Conservation (phyloP, 176 grass and related monocot species). For the Eleusine indica region DNA sequence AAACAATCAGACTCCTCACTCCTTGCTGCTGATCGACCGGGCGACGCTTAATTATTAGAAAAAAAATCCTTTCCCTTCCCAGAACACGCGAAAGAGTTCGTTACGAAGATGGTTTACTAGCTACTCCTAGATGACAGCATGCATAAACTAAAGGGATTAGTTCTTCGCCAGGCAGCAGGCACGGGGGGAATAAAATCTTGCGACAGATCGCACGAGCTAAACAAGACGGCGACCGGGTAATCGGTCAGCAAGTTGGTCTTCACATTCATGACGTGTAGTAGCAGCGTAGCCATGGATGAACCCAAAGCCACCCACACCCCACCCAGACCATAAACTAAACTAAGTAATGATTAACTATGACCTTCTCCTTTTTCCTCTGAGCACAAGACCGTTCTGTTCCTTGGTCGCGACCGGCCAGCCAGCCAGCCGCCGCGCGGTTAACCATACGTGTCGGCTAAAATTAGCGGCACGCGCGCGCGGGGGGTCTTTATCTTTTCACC, state of each 20-base stretch:
- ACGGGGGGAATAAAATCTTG: conserved; percentile 33
- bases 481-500: neutral
- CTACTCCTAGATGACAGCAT: neutral
- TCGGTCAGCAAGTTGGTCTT: conserved; percentile 32
- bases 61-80: neutral
- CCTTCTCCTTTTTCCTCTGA: neutral
- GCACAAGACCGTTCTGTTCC: neutral
- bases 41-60: neutral
- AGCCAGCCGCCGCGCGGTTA: neutral
- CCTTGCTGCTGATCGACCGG: neutral
- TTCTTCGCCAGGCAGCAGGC: neutral
- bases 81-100: neutral
- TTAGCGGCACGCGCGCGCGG: neutral
- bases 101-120: neutral
- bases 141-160: conserved; percentile 6
- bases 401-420: neutral
- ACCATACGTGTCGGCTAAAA: conserved; percentile 1
- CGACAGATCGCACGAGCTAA: conserved; percentile 24
- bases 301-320: neutral
- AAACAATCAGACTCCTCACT: neutral
- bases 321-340: conserved; percentile 5
- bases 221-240: conserved; percentile 10
- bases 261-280: neutral
- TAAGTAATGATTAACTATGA: neutral
- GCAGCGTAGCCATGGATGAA: neutral